These are phyloP conservation scores for Xylariaceae sp. DNA, from an alignment of 2,329 filamentous ascomycete species.

Conservation along the genomic window DNA sequence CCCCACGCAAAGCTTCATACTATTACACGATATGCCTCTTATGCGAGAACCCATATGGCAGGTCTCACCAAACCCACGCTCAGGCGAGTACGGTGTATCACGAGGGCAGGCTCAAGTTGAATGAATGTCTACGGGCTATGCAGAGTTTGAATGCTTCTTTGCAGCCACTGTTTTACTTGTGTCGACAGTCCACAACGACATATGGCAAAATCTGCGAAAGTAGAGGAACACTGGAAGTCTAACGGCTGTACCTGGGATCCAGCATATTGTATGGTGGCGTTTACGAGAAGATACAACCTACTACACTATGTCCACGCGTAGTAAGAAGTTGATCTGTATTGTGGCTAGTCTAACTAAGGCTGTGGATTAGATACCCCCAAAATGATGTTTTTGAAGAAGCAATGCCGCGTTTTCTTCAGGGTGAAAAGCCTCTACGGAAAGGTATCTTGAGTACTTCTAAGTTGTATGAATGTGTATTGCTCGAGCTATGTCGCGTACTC, in stretches of 20 bases:
- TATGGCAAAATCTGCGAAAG: too few species aligned
- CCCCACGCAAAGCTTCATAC: not conserved
- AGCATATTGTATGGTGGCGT: constrained; percentile 12
- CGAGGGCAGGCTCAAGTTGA: too few species aligned
- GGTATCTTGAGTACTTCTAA: too few species aligned
- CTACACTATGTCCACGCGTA: not conserved
- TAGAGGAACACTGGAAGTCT: not conserved
- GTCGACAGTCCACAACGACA: too few species aligned
- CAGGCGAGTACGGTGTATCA: not conserved
- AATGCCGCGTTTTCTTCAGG: not conserved
- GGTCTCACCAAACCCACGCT: not conserved
- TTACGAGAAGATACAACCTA: constrained; percentile 11
- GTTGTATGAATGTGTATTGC: too few species aligned
- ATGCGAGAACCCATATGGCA: not conserved
- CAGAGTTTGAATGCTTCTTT: too few species aligned
- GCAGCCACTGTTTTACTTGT: too few species aligned
- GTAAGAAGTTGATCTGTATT: constrained; percentile 23
- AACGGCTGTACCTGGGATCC: constrained; percentile 7
- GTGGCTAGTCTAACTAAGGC: constrained; percentile 19
- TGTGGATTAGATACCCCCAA: constrained; percentile 31
- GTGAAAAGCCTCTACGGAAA: too few species aligned
- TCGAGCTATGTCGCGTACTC: not conserved
- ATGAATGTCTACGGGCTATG: too few species aligned
- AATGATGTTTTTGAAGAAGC: constrained; percentile 14
- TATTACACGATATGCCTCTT: not conserved